phyloP scores from a whole-genome alignment of 495 filamentous ascomycete genomes.

The Aspergillus haitiensis region DNA sequence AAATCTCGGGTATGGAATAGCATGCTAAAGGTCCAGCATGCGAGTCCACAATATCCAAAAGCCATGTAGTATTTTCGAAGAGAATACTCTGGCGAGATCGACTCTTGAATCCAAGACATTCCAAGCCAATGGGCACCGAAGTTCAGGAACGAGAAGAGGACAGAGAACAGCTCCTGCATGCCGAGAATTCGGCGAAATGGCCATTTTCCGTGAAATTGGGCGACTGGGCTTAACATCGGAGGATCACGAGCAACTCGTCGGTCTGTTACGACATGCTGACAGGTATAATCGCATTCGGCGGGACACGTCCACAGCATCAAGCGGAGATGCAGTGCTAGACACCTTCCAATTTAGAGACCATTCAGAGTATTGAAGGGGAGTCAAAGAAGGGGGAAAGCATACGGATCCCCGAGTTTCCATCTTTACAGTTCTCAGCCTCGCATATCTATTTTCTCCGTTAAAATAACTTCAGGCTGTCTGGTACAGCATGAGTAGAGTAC shows the following conservation, averaged over 20 bases:
- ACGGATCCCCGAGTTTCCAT: slow-evolving; percentile 50
- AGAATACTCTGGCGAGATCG: slow-evolving; percentile 69
- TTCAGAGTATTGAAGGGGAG: background rate
- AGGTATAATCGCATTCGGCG: slow-evolving; percentile 95
- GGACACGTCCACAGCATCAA: slow-evolving; percentile 67
- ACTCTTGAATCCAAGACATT: slow-evolving; percentile 64
- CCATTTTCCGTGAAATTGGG: slow-evolving; percentile 99
- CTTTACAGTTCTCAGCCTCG: slow-evolving; percentile 72
- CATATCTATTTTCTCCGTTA: slow-evolving; percentile 62
- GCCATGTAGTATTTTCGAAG: slow-evolving; percentile 76
- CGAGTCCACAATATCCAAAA: slow-evolving; percentile 79
- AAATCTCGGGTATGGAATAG: slow-evolving; percentile 92
- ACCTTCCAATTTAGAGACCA: background rate
- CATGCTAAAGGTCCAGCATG: slow-evolving; percentile 83
- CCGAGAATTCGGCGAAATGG: slow-evolving; percentile 87
- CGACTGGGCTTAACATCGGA: slow-evolving; percentile 62
- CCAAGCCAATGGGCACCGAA: slow-evolving; percentile 83
- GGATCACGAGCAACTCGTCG: slow-evolving; percentile 64
- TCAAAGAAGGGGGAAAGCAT: slow-evolving; percentile 23
- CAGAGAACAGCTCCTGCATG: slow-evolving; percentile 91
- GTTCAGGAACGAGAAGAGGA: slow-evolving; percentile 91
- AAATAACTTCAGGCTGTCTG: slow-evolving; percentile 10
- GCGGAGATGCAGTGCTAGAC: slow-evolving; percentile 49
- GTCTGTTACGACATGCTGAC: slow-evolving; percentile 90
- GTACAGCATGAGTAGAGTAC: slow-evolving; percentile 40